phyloP scores from a whole-genome alignment of 768 basidiomycete genomes.

The Pleurotus djamor region DNA sequence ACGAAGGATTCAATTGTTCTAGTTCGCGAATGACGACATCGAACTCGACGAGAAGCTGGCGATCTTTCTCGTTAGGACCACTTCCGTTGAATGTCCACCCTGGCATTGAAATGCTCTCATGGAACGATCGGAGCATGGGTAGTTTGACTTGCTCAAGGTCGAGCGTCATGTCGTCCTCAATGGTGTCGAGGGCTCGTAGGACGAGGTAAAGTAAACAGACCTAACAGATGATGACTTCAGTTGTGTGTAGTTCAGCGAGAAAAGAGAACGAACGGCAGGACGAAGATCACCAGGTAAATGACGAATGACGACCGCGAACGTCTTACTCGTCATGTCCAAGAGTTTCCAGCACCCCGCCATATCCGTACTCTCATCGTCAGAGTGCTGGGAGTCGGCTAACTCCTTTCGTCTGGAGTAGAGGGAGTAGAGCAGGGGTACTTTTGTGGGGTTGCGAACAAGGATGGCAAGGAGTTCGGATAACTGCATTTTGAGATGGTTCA shows the following conservation, averaged over 20 bases:
- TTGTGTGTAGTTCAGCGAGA: too few relatives aligned
- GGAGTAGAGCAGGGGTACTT: background rate
- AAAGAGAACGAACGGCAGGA: background rate
- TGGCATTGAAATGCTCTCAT: background rate
- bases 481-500: background rate
- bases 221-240: background rate
- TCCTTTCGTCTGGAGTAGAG: background rate
- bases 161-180: constrained; percentile 3
- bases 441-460: background rate
- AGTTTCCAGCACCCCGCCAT: background rate
- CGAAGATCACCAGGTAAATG: constrained; percentile 1
- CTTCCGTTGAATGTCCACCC: constrained; percentile 4
- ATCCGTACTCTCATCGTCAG: background rate
- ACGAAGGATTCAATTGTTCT: background rate
- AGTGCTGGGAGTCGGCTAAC: background rate
- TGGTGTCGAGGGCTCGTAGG: background rate
- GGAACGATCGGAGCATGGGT: constrained; percentile 1
- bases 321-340: constrained; percentile 2
- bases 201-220: constrained; percentile 2
- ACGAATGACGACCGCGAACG: background rate
- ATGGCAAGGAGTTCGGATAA: background rate
- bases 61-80: constrained; percentile 1
- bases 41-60: constrained; percentile 4
- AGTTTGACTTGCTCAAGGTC: constrained; percentile 3
- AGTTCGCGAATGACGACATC: constrained; percentile 1